Evolutionary conservation across 2,329 filamentous ascomycete species (phyloP).

Genomic region (Sporothrix pseudoabietina): DNA sequence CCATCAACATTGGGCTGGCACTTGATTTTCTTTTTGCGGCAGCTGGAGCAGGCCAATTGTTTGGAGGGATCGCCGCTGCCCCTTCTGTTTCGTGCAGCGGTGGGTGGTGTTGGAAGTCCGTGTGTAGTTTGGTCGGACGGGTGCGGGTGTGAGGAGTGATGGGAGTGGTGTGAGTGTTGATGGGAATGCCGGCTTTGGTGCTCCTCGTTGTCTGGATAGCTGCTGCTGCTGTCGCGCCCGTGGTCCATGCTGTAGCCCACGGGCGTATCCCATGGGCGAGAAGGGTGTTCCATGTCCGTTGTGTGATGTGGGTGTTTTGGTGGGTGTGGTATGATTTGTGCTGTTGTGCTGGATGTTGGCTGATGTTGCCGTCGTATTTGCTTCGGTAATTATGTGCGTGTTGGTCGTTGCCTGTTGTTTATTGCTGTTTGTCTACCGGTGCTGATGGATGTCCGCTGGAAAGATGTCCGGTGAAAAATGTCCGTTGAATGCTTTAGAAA

Average conservation of each 20-base stretch:
- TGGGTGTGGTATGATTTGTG: neutral
- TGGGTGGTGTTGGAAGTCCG: neutral
- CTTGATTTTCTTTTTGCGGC: slow-evolving; percentile 27
- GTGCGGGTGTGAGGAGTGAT: neutral
- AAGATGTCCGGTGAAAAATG: neutral
- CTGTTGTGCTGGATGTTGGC: neutral
- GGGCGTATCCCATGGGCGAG: neutral
- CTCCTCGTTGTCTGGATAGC: neutral
- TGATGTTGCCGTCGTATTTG: neutral
- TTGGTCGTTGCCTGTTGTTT: no score
- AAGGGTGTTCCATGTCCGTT: neutral
- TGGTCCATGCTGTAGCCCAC: slow-evolving; percentile 9
- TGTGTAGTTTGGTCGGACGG: neutral
- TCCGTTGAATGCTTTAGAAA: neutral
- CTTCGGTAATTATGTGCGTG: neutral
- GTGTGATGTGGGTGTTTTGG: no score
- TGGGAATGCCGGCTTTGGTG: neutral
- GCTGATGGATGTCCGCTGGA: neutral
- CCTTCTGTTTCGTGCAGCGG: neutral
- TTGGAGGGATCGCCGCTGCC: slow-evolving; percentile 23
- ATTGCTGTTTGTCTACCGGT: neutral
- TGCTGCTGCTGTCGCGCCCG: neutral
- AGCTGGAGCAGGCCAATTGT: slow-evolving; percentile 28
- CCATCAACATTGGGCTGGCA: slow-evolving; percentile 11
- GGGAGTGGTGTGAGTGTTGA: neutral